These are phyloP conservation scores for Euphorbia peplus DNA, from an alignment of 345 rosid genomes.

Conservation along the genomic window DNA sequence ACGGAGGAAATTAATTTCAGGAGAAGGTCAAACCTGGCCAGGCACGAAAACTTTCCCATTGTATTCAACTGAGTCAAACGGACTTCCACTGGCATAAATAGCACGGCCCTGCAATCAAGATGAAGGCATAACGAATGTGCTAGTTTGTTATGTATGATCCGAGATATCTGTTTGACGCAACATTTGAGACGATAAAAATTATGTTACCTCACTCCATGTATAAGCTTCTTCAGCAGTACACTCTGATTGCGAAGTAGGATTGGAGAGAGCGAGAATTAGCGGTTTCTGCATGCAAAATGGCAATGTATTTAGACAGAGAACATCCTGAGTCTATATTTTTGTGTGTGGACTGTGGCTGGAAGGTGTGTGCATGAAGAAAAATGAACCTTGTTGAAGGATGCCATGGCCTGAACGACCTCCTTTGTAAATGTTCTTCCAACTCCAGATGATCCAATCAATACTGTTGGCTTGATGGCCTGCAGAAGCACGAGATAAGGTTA, in stretches of 20 bases:
- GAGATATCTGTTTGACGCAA: not conserved
- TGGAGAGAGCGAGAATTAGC: slow-evolving; percentile 86
- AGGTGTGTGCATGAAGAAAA: not conserved
- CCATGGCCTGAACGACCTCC: slow-evolving; percentile 88
- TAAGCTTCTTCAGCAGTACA: slow-evolving; percentile 98
- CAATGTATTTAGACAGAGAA: not conserved
- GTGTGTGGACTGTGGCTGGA: not conserved
- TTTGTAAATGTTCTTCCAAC: slow-evolving; percentile 88
- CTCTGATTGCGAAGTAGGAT: slow-evolving; percentile 94
- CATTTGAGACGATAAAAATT: not conserved
- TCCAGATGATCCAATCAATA: slow-evolving; percentile 92
- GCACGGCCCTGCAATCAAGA: slow-evolving; percentile 70
- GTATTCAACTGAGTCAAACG: slow-evolving; percentile 76
- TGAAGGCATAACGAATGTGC: not conserved
- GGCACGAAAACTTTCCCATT: slow-evolving; percentile 61
- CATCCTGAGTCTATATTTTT: not conserved
- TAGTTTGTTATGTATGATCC: not conserved
- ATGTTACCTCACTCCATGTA: slow-evolving; percentile 73
- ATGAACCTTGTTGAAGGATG: slow-evolving; percentile 67
- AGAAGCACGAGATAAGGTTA: slow-evolving; percentile 5
- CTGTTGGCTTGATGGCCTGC: slow-evolving; percentile 86
- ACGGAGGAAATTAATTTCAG: slow-evolving; percentile 2
- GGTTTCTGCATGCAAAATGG: slow-evolving; percentile 60
- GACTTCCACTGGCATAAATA: slow-evolving; percentile 97
- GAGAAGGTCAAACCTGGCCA: slow-evolving; percentile 64